These are phyloP conservation scores for Aspergillus ellipticus DNA, from an alignment of 495 filamentous ascomycete genomes.

Conservation along the genomic window DNA sequence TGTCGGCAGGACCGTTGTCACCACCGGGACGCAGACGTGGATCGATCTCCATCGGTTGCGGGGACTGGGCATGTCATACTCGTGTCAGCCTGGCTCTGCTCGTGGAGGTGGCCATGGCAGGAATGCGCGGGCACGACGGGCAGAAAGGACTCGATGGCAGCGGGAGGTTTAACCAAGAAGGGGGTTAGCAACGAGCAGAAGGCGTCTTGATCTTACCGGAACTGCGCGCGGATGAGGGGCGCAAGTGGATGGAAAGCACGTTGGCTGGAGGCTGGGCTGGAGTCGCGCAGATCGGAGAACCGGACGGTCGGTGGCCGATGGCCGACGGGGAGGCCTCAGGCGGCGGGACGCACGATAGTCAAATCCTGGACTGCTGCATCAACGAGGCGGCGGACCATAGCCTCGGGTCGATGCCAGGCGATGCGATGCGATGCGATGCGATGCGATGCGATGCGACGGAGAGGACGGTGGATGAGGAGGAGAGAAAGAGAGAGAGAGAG, in stretches of 20 bases:
- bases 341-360: not conserved
- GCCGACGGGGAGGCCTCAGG: slow-evolving; percentile 6
- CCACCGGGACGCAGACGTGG: slow-evolving; percentile 24
- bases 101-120: not conserved
- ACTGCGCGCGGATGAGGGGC: not conserved
- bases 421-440: no score
- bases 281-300: slow-evolving; percentile 4
- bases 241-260: not conserved
- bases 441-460: no score
- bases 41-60: slow-evolving; percentile 33
- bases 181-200: not conserved
- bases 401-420: no score
- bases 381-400: no score
- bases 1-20: slow-evolving; percentile 14
- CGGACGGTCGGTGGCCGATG: slow-evolving; percentile 13
- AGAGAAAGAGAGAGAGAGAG: not conserved
- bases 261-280: not conserved
- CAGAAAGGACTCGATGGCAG: not conserved
- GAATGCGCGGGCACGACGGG: not conserved
- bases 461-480: not conserved
- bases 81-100: slow-evolving; percentile 13
- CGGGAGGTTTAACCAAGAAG: not conserved
- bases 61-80: slow-evolving; percentile 13
- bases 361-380: no score
- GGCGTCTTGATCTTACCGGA: not conserved